phyloP scores from a whole-genome alignment of 495 filamentous ascomycete genomes.

The Talaromyces thailandensis region DNA sequence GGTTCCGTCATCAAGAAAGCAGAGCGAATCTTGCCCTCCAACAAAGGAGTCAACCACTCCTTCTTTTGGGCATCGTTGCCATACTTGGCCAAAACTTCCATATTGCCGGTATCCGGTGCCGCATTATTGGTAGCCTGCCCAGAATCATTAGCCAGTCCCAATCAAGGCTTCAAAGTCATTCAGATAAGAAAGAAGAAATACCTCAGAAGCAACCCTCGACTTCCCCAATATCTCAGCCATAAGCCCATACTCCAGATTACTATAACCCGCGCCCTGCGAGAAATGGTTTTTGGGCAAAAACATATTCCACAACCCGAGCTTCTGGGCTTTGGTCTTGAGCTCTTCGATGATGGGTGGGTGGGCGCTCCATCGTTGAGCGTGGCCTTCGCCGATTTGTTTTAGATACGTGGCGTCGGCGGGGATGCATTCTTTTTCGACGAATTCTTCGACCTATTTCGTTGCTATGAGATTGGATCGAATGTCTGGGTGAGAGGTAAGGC shows the following conservation, averaged over 20 bases:
- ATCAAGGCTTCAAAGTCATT: neutral
- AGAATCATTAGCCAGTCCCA: neutral
- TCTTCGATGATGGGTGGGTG: conserved; percentile 79
- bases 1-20: conserved; percentile 95
- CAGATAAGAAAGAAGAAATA: conserved; percentile 11
- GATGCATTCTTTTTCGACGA: conserved; percentile 95
- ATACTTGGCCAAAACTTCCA: conserved; percentile 93
- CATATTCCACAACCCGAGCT: conserved; percentile 95
- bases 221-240: conserved; percentile 88
- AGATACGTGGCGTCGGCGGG: conserved; percentile 70
- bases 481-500: neutral
- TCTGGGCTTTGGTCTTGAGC: conserved; percentile 73
- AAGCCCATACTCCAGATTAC: conserved; percentile 84
- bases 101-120: conserved; percentile 89
- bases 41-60: conserved; percentile 72
- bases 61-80: conserved; percentile 84
- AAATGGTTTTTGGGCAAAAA: conserved; percentile 94
- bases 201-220: conserved; percentile 69
- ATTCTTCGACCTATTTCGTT: conserved; percentile 65
- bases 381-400: conserved; percentile 67
- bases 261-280: conserved; percentile 83
- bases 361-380: conserved; percentile 59
- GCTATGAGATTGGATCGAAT: neutral
- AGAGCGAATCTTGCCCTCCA: conserved; percentile 79
- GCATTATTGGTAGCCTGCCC: conserved; percentile 74